Percentiles rank a stretch among this genome's conserved stretches.
These are phyloP conservation scores for Macrocybe gigantea DNA, from an alignment of 768 basidiomycete genomes.

Conservation along the genomic window DNA sequence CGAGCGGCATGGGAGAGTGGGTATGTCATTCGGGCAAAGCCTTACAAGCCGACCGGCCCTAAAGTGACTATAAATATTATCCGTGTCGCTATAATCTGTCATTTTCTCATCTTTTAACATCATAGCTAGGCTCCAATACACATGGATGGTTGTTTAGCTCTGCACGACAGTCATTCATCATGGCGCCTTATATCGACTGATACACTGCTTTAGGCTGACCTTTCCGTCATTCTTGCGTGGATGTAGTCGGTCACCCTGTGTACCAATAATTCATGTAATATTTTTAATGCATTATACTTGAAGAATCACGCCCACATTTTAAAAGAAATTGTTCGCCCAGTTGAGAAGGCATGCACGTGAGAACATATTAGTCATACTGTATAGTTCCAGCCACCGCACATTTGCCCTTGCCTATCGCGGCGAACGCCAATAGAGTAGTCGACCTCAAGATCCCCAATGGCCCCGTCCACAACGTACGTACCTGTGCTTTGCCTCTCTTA, in stretches of 20 bases:
- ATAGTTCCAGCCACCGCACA: constrained; percentile 36
- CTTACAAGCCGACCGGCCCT: constrained; percentile 35
- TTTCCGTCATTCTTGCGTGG: constrained; percentile 36
- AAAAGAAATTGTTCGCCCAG: constrained; percentile 18
- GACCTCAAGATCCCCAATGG: constrained; percentile 49
- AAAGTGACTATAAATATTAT: constrained; percentile 21
- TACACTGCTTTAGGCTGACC: constrained; percentile 58
- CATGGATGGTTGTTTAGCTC: constrained; percentile 43
- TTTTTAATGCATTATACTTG: not conserved
- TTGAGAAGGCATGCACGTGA: constrained; percentile 16
- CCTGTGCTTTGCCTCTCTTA: not conserved
- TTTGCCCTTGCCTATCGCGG: constrained; percentile 6
- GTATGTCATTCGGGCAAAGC: not conserved
- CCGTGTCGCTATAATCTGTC: not conserved
- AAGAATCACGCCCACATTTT: constrained; percentile 11
- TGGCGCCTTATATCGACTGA: constrained; percentile 51
- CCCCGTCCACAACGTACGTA: constrained; percentile 53
- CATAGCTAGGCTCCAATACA: constrained; percentile 45
- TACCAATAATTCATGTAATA: constrained; percentile 32
- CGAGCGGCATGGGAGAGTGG: not conserved
- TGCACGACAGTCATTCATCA: constrained; percentile 44
- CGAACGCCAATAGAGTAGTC: constrained; percentile 24
- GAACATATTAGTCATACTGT: constrained; percentile 35
- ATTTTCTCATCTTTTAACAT: constrained; percentile 60
- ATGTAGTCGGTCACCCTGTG: constrained; percentile 61